Evolutionary conservation across 495 filamentous ascomycete genomes (phyloP).

Genomic region (Aspergillus nidulans): DNA sequence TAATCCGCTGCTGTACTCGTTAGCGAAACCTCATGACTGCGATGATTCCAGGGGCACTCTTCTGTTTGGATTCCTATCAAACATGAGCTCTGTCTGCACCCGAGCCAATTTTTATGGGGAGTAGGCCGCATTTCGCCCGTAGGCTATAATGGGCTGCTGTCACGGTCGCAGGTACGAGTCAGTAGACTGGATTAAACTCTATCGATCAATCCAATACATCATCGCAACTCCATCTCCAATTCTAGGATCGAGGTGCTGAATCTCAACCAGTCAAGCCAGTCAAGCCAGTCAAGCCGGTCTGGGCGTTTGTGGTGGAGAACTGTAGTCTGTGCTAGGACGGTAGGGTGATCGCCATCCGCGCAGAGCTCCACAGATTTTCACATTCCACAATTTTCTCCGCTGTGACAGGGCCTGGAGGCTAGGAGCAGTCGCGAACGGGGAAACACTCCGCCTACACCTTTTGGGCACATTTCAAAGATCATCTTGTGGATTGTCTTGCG

Average conservation of each 20-base stretch:
- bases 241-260: background rate
- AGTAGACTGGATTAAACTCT: background rate
- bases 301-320: constrained; percentile 1
- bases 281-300: too few relatives aligned
- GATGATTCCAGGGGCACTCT: background rate
- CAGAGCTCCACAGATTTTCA: background rate
- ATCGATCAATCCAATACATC: background rate
- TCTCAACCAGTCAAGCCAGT: too few relatives aligned
- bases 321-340: background rate
- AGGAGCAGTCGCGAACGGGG: background rate
- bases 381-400: background rate
- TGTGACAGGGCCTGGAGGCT: background rate
- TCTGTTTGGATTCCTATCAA: constrained; percentile 5
- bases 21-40: background rate
- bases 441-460: background rate
- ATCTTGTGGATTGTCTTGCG: too few relatives aligned
- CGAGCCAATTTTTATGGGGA: constrained; percentile 1
- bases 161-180: background rate
- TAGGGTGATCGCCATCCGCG: constrained; percentile 5
- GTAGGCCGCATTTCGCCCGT: too few relatives aligned
- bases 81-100: constrained; percentile 10
- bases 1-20: background rate
- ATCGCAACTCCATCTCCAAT: background rate
- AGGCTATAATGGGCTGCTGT: too few relatives aligned
- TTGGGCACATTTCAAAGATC: too few relatives aligned